Evolutionary conservation across 2,329 filamentous ascomycete genomes (phyloP).

Genomic region (Xylariaceae sp.): DNA sequence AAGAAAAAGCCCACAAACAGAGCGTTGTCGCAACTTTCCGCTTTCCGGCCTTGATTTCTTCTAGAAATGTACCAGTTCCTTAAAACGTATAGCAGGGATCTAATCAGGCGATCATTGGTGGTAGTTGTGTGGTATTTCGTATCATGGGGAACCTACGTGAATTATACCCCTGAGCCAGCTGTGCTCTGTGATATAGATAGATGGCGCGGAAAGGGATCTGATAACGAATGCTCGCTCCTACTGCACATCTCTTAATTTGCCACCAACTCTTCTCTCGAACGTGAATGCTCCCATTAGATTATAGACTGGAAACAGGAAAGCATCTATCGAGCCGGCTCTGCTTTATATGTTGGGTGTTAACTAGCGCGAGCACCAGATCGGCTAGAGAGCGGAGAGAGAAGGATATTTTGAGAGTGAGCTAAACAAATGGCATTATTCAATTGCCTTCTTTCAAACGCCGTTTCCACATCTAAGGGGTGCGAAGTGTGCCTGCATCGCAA

Average conservation of each 20-base stretch:
- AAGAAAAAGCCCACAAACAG: neutral
- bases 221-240: neutral
- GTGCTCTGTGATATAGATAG: neutral
- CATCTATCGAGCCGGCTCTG: neutral
- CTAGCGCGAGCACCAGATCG: neutral
- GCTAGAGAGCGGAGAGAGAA: neutral
- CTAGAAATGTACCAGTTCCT: neutral
- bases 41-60: neutral
- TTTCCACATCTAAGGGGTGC: slow-evolving; percentile 19
- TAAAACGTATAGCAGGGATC: neutral
- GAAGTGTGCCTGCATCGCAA: slow-evolving; percentile 3
- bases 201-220: neutral
- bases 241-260: neutral
- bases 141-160: neutral
- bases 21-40: neutral
- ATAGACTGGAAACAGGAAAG: neutral
- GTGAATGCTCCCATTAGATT: neutral
- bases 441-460: slow-evolving; percentile 25
- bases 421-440: slow-evolving; percentile 24
- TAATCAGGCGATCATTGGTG: neutral
- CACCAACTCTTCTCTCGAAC: neutral
- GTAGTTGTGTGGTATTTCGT: neutral
- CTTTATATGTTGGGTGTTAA: neutral
- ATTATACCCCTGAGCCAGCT: neutral
- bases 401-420: neutral